These are phyloP conservation scores for Thozetella sp. DNA, from an alignment of 495 filamentous ascomycete species.

Conservation along the genomic window DNA sequence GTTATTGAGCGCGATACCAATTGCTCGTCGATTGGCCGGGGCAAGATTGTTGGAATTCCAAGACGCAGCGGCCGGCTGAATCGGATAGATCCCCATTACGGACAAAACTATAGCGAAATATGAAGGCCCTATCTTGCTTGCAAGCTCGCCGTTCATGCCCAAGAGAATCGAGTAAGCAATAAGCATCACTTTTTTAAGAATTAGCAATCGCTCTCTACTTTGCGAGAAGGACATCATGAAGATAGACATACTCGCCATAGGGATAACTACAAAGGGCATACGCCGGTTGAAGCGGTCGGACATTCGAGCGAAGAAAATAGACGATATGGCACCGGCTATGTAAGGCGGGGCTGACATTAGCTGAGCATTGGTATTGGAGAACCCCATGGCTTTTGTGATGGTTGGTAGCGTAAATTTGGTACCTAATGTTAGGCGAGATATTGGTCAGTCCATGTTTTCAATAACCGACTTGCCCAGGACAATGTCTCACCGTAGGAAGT, in stretches of 20 bases:
- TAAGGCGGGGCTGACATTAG: slow-evolving; percentile 76
- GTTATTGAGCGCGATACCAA: slow-evolving; percentile 35
- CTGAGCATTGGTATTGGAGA: slow-evolving; percentile 63
- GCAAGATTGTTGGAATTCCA: slow-evolving; percentile 43
- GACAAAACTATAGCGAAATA: slow-evolving; percentile 39
- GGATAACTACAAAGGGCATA: slow-evolving; percentile 36
- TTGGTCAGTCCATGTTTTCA: too few species aligned
- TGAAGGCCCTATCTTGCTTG: slow-evolving; percentile 25
- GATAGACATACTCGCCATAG: slow-evolving; percentile 24
- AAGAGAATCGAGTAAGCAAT: slow-evolving; percentile 23
- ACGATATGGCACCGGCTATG: slow-evolving; percentile 59
- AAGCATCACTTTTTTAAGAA: background rate
- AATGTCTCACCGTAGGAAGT: background rate
- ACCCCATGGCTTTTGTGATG: slow-evolving; percentile 68
- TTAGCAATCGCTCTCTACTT: background rate
- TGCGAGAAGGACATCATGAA: background rate
- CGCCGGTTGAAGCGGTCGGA: slow-evolving; percentile 40
- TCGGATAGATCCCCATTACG: slow-evolving; percentile 39
- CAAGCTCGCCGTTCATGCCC: slow-evolving; percentile 10
- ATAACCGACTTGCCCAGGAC: too few species aligned
- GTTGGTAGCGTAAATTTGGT: slow-evolving; percentile 50
- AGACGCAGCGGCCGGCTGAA: slow-evolving; percentile 30
- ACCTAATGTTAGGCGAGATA: background rate
- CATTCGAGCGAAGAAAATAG: slow-evolving; percentile 26
- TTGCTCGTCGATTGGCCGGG: slow-evolving; percentile 31